Conservation (phyloP, 163 green algal species). For the Scenedesmus sp. region DNA sequence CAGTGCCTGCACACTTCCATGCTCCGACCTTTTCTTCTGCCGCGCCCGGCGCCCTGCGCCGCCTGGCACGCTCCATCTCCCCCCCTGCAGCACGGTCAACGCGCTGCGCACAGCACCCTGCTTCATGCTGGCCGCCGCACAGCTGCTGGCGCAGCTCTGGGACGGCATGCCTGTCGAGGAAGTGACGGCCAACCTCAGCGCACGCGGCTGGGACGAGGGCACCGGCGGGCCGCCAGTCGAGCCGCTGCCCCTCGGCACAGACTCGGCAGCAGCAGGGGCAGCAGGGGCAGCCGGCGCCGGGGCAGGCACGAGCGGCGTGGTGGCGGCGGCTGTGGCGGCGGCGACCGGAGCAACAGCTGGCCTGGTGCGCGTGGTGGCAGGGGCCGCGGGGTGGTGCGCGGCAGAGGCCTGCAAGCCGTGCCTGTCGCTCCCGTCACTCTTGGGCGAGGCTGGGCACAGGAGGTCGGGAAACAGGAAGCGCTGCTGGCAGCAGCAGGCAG, state of each 20-base stretch:
- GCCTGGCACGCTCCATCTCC: neutral
- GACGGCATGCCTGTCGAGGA: neutral
- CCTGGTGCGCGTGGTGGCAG: neutral
- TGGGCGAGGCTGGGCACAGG: neutral
- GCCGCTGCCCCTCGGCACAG: neutral
- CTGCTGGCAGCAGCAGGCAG: constrained; percentile 26
- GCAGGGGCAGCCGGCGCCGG: neutral
- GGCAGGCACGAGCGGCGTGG: neutral
- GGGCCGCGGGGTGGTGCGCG: neutral
- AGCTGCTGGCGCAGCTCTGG: constrained; percentile 29
- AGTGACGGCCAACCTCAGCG: neutral
- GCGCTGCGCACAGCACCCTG: constrained; percentile 6
- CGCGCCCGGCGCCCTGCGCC: too few relatives aligned
- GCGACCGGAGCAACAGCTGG: neutral
- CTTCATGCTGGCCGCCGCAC: constrained; percentile 10
- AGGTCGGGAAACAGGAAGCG: constrained; percentile 5
- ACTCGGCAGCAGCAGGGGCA: neutral
- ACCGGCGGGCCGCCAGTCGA: neutral
- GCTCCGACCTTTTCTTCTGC: too few relatives aligned
- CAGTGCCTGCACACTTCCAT: too few relatives aligned
- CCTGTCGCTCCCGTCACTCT: constrained; percentile 22
- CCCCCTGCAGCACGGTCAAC: neutral
- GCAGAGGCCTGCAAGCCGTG: constrained; percentile 7
- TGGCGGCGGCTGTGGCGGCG: neutral
- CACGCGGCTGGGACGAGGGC: constrained; percentile 6